Percentiles rank a stretch among this genome's conserved stretches.
Evolutionary conservation across 805 yeast genomes (phyloP).

Genomic region (Torulaspora indica): DNA sequence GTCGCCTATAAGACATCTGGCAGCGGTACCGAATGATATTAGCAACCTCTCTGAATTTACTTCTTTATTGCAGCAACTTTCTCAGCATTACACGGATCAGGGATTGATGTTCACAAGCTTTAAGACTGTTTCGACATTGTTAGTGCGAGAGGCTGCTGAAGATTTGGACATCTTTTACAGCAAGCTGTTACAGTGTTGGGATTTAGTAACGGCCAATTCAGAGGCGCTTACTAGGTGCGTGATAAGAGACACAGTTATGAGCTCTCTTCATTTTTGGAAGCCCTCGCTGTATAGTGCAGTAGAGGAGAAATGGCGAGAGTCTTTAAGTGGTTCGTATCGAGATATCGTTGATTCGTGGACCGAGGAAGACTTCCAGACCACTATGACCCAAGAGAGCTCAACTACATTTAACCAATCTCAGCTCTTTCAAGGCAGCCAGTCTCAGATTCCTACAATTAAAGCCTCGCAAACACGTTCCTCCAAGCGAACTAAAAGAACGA

Average conservation of each 20-base stretch:
- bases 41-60: constrained; percentile 25
- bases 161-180: constrained; percentile 24
- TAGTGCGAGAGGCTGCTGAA: constrained; percentile 20
- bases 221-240: constrained; percentile 20
- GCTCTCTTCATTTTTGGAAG: constrained; percentile 15
- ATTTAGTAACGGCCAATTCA: constrained; percentile 17
- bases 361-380: constrained; percentile 8
- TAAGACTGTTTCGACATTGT: constrained; percentile 9
- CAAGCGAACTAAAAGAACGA: constrained; percentile 5
- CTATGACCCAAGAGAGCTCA: background rate
- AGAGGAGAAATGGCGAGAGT: constrained; percentile 4
- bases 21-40: constrained; percentile 12
- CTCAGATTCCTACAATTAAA: constrained; percentile 31
- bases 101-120: constrained; percentile 22
- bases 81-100: constrained; percentile 23
- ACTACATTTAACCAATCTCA: constrained; percentile 18
- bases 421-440: constrained; percentile 18
- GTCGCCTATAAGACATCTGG: constrained; percentile 16
- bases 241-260: constrained; percentile 20
- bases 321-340: constrained; percentile 15
- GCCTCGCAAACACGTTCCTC: constrained; percentile 24
- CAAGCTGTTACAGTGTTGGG: constrained; percentile 33
- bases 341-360: constrained; percentile 29
- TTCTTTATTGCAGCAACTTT: constrained; percentile 28
- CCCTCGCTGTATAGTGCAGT: constrained; percentile 7